Percentiles rank a stretch among this genome's conserved stretches.
These are phyloP conservation scores for Chlorella sp. DNA, from an alignment of 139 green algal species.

Conservation along the genomic window DNA sequence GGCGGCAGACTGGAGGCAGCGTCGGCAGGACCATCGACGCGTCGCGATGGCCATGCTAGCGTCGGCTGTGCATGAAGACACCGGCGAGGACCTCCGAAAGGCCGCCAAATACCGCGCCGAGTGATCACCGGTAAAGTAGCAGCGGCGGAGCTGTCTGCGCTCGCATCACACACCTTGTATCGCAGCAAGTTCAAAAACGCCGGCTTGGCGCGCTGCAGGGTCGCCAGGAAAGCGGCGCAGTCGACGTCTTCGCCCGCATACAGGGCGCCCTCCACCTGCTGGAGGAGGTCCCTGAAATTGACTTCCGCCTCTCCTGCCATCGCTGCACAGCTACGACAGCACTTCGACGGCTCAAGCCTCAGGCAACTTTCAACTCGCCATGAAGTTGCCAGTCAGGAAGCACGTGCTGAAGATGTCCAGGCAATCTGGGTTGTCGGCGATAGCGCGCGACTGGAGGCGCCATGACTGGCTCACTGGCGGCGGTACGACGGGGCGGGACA, in stretches of 20 bases:
- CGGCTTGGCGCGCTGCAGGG: conserved; percentile 54
- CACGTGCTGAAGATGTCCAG: too few species aligned
- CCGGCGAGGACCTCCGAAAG: not conserved
- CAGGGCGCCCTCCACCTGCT: conserved; percentile 11
- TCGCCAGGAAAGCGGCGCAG: not conserved
- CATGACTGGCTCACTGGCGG: too few species aligned
- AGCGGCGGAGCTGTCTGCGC: not conserved
- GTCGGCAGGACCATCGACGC: not conserved
- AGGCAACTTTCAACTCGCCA: too few species aligned
- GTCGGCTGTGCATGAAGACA: not conserved
- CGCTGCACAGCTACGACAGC: too few species aligned
- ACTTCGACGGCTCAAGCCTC: too few species aligned
- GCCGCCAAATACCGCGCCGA: not conserved
- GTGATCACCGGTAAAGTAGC: not conserved
- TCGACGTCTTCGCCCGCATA: conserved; percentile 16
- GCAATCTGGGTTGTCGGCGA: too few species aligned
- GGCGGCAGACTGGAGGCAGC: not conserved
- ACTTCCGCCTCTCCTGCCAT: too few species aligned
- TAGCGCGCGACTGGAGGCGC: too few species aligned
- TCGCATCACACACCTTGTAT: conserved; percentile 56
- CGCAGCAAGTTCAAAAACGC: conserved; percentile 66
- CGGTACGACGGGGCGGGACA: too few species aligned
- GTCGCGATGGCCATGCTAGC: not conserved
- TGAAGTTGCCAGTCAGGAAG: too few species aligned
- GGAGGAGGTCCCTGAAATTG: conserved; percentile 19